Base-by-base conservation (phyloP, 176 grass and related monocot genomes). In the Miscanthus lutarioriparius region DNA sequence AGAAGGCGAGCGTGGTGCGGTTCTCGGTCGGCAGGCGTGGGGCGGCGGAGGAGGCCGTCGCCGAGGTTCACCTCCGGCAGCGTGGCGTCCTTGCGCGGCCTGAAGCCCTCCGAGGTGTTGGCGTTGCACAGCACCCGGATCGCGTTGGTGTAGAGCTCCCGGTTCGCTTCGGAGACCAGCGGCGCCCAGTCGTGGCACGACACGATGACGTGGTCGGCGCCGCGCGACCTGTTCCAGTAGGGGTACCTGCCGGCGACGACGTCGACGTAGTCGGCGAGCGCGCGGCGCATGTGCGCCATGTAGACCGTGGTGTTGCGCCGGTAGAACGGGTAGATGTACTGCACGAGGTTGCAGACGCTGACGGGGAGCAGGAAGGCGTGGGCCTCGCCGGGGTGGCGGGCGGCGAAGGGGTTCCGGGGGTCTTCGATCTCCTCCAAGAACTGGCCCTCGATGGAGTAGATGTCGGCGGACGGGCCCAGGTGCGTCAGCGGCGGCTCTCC, bases 131-230 rank as follows among this genome's bases (percentile, higher is more conserved):
- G 76, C 38, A 95, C 95, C 6, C 92, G 82, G 80, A 95, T 93
- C 0, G 91, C 72, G 83, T 98, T 98, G 51, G 39, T 12, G 72
- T 92, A 85, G 17, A 98, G 89, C 58, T 95, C 80, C n/a, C 53
- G 32, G 48, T 93, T 77, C 1, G 68, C 72, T 1, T 86, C 11
- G 8, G 92, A 93, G 30, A 98, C 87, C 61, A 91, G 33, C n/a
- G 95, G 91, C n/a, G 91, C 89, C 91, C 91, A 93, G 80, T 98
- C 95, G 33, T 98, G 95, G 85, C 95, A 93, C 1, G 91, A 94
- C 7, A 98, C 82, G 68, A 98, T 73, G 70, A 95, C 73, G 88
- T 98, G 95, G 72, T 98, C 92, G 73, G 92, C 92, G 69, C 92
- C 92, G 17, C 76, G 38, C 76, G 89, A 95, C 33, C 92, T 26